Conservation (phyloP, 1,284 basidiomycete species). For the Ceratobasidium sp. region DNA sequence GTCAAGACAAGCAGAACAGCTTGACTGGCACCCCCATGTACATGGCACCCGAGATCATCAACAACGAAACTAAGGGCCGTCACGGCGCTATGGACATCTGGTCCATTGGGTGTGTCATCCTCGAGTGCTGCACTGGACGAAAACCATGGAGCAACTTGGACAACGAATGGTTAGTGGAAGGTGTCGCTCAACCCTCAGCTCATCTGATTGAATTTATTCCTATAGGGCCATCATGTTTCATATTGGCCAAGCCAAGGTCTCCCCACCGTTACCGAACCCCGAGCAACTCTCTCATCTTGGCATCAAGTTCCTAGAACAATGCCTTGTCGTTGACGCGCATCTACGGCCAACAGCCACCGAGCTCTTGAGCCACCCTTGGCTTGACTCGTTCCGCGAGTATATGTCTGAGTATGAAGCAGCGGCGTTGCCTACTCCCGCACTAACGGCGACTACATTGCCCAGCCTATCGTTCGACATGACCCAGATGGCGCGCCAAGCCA, state of each 20-base stretch:
- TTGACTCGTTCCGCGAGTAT: constrained; percentile 81
- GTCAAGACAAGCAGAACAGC: constrained; percentile 73
- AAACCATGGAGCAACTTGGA: constrained; percentile 99
- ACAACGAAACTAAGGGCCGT: constrained; percentile 86
- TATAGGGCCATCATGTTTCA: constrained; percentile 98
- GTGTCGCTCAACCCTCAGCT: neutral
- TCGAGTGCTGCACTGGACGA: constrained; percentile 96
- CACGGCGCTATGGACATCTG: constrained; percentile 99
- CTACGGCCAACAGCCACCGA: constrained; percentile 88
- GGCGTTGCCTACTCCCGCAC: constrained; percentile 38
- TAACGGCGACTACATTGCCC: constrained; percentile 27
- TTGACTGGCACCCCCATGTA: constrained; percentile 99
- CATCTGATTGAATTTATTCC: neutral
- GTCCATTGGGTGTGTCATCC: constrained; percentile 95
- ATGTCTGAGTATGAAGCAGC: constrained; percentile 71
- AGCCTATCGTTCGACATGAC: constrained; percentile 65
- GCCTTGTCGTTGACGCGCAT: constrained; percentile 90
- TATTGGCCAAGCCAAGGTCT: constrained; percentile 96
- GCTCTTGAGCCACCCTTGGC: constrained; percentile 92
- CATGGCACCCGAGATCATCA: constrained; percentile 99
- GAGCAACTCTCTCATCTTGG: constrained; percentile 90
- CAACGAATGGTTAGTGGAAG: constrained; percentile 90
- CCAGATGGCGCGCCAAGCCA: constrained; percentile 69
- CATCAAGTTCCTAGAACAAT: constrained; percentile 94
- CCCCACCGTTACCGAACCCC: constrained; percentile 94